Conservation (phyloP, 768 basidiomycete species). For the Termitomyces heimii region DNA sequence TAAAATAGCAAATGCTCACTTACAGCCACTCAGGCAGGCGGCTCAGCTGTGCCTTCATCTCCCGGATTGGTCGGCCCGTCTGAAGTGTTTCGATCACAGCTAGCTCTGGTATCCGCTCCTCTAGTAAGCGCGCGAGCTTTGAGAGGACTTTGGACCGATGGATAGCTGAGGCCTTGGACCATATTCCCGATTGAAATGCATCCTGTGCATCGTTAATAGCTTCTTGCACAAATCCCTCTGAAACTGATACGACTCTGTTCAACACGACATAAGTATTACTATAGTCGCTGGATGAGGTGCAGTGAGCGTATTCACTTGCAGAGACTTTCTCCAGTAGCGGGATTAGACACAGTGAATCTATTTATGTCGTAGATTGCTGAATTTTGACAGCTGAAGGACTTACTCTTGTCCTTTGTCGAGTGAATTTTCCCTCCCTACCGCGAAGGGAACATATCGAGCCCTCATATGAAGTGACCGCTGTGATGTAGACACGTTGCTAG, state of each 20-base stretch:
- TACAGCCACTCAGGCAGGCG: constrained; percentile 86
- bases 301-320: constrained; percentile 44
- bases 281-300: not conserved
- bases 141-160: constrained; percentile 62
- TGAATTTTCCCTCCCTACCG: not conserved
- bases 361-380: not conserved
- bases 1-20: constrained; percentile 18
- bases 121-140: constrained; percentile 57
- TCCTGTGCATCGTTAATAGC: constrained; percentile 52
- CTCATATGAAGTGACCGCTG: constrained; percentile 10
- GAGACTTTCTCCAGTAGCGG: constrained; percentile 58
- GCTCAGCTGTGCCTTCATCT: constrained; percentile 76
- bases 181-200: constrained; percentile 59
- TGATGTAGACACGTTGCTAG: not conserved
- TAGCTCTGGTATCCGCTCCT: constrained; percentile 49
- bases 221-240: constrained; percentile 41
- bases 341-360: constrained; percentile 56
- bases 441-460: constrained; percentile 6
- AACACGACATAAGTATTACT: not conserved
- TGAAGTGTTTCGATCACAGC: constrained; percentile 67
- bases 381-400: not conserved
- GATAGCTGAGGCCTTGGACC: constrained; percentile 58
- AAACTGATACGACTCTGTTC: constrained; percentile 49
- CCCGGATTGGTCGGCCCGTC: constrained; percentile 76
- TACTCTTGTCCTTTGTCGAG: constrained; percentile 14